These are phyloP conservation scores for Spizellomyces sp. DNA, from an alignment of 192 early-diverging fungal species.

Conservation along the genomic window DNA sequence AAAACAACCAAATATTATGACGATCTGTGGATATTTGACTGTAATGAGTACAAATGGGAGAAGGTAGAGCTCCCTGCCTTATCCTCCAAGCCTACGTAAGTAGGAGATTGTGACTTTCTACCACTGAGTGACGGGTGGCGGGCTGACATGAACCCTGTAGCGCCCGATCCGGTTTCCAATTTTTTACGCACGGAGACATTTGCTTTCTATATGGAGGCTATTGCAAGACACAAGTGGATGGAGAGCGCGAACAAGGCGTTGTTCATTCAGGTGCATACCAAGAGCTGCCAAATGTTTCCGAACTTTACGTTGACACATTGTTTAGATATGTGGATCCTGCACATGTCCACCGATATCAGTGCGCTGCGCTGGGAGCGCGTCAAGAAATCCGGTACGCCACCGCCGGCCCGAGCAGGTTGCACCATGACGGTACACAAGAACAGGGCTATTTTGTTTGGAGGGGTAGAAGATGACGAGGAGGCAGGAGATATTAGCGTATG, in stretches of 20 bases:
- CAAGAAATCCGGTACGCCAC: conserved; percentile 53
- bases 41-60: conserved; percentile 59
- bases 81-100: conserved; percentile 19
- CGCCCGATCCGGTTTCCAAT: conserved; percentile 65
- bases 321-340: conserved; percentile 54
- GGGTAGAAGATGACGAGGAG: conserved; percentile 68
- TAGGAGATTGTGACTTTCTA: neutral
- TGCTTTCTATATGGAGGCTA: conserved; percentile 73
- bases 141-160: neutral
- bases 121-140: too few species aligned
- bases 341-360: conserved; percentile 61
- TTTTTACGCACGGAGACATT: conserved; percentile 55
- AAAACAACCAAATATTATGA: conserved; percentile 52
- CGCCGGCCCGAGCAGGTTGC: conserved; percentile 49
- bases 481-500: conserved; percentile 67
- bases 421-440: conserved; percentile 63
- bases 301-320: neutral
- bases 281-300: too few species aligned
- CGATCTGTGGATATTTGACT: conserved; percentile 72
- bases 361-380: conserved; percentile 62
- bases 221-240: conserved; percentile 57
- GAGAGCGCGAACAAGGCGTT: conserved; percentile 14
- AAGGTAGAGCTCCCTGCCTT: conserved; percentile 38
- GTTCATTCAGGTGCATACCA: neutral
- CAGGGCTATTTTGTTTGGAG: conserved; percentile 62